Base-by-base conservation (phyloP, 208 protist species). In the Trypanosoma cruzi region DNA sequence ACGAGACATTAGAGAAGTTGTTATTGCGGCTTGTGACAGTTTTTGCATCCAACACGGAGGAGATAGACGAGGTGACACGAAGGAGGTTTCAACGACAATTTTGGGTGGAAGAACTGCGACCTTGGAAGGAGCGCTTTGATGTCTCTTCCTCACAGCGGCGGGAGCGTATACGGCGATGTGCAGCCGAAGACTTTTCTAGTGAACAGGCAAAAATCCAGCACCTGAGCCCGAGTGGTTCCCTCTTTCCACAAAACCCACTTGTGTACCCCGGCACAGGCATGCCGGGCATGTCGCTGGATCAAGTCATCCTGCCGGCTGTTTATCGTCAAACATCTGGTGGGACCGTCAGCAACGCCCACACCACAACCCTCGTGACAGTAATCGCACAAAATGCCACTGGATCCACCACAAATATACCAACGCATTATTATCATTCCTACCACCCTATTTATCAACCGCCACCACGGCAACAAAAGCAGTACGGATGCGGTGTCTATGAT, bases 1-100 rank as follows among this genome's bases (percentile, higher is more conserved):
- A 92, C 71, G 70, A 54, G 37, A 49, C 46, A 50, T 72, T 92
- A 31, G 62, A 77, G 55, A 56, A 22, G 10, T n/a, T 95, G 54
- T 53, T 95, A 28, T 37, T 63, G 46, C 40, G 36, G 13, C 42
- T 77, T 20, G 32, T 70, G 31, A n/a, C 20, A 20, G 6, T 54
- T 10, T 29, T 40, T 3, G 26, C 20, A 5, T 20, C 5, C 48
- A 22, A 34, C n/a, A 26, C 48, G 48, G 53, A 55, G 52, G 22
- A 56, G 13, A 50, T 28, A 20, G 32, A 57, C 59, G 55, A 62
- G 34, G 40, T 4, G 36, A 34, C 18, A 53, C 4, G 34, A 37
- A 60, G 50, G 32, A 22, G 22, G 10, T 13, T 24, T 14, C 63
- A 58, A 10, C 20, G 28, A 6, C 13, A n/a, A 5, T 65, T 49